phyloP scores from a whole-genome alignment of 805 yeast genomes.

The Teunomyces barrocoloradensis region DNA sequence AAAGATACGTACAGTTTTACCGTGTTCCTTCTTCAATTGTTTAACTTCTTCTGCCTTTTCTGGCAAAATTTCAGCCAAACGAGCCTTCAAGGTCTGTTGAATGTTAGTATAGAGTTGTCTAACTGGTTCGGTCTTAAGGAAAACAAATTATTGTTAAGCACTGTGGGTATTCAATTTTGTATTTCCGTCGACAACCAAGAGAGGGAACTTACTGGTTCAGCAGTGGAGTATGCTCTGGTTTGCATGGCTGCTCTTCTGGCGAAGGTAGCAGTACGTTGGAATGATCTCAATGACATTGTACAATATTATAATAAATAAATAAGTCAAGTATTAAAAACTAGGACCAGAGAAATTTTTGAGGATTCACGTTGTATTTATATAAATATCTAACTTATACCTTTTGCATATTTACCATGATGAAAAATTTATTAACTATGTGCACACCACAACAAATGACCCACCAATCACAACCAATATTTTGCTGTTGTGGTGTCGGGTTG shows the following conservation, averaged over 20 bases:
- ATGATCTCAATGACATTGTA: slow-evolving; percentile 28
- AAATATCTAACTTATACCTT: slow-evolving; percentile 1
- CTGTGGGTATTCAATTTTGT: background rate
- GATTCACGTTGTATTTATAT: slow-evolving; percentile 3
- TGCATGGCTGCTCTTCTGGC: slow-evolving; percentile 23
- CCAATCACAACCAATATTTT: slow-evolving; percentile 2
- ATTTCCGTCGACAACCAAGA: background rate
- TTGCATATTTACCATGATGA: slow-evolving; percentile 4
- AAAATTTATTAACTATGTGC: slow-evolving; percentile 3
- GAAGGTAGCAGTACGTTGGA: slow-evolving; percentile 33
- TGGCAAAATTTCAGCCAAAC: slow-evolving; percentile 90
- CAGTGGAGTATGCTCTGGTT: slow-evolving; percentile 32
- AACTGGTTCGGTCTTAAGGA: background rate
- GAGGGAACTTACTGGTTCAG: slow-evolving; percentile 30
- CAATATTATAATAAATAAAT: slow-evolving; percentile 22
- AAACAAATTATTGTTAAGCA: background rate
- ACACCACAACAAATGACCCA: background rate
- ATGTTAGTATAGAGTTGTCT: slow-evolving; percentile 11
- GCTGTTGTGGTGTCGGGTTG: slow-evolving; percentile 4
- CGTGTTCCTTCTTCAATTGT: slow-evolving; percentile 86
- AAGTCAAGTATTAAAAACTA: background rate
- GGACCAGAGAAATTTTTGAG: slow-evolving; percentile 1
- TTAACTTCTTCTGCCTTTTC: slow-evolving; percentile 89
- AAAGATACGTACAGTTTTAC: slow-evolving; percentile 59
- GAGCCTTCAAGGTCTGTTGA: slow-evolving; percentile 77